phyloP scores from a whole-genome alignment of 257 asterid genomes.

The Solanum sejunctum region DNA sequence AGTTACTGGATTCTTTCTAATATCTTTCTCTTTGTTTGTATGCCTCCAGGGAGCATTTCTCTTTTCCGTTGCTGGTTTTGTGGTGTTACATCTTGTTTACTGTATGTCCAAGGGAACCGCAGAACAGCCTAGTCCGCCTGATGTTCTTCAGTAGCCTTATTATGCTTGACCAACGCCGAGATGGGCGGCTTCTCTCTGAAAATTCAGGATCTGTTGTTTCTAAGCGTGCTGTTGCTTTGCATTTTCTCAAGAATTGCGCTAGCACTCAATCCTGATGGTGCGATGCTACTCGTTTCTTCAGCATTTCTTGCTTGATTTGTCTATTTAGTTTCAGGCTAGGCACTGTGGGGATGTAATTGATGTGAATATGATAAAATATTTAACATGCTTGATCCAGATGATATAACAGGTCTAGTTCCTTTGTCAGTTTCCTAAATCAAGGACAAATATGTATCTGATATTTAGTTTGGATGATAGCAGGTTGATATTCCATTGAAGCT shows the following conservation, averaged over 20 bases:
- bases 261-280: slow-evolving; percentile 4
- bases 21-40: background rate
- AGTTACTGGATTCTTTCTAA: background rate
- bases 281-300: background rate
- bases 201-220: background rate
- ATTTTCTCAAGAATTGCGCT: background rate
- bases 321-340: background rate
- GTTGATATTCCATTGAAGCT: background rate
- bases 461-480: background rate
- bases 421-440: background rate
- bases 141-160: slow-evolving; percentile 4
- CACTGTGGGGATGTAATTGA: background rate
- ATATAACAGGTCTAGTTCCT: background rate
- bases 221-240: background rate
- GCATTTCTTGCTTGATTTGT: background rate
- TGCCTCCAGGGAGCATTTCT: background rate
- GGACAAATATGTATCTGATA: background rate
- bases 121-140: background rate
- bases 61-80: background rate
- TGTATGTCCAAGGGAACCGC: background rate
- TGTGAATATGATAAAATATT: background rate
- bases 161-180: slow-evolving; percentile 1
- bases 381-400: background rate
- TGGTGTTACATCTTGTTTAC: background rate
- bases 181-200: slow-evolving; percentile 1